Conservation (phyloP, 2,329 filamentous ascomycete species). For the Aspergillus brasiliensis region DNA sequence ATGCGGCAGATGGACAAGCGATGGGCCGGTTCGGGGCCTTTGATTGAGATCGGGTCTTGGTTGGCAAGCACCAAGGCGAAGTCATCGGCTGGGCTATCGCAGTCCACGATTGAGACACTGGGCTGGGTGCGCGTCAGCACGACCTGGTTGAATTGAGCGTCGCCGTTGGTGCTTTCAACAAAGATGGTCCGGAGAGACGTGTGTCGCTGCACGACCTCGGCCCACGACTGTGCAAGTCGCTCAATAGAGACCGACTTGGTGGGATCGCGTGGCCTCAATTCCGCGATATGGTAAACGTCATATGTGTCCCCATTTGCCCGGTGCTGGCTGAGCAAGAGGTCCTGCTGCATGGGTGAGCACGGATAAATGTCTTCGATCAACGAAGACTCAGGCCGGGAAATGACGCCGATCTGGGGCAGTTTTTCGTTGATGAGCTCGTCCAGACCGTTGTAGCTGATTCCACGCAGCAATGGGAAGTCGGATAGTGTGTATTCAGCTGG, state of each 20-base stretch:
- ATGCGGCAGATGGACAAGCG: background rate
- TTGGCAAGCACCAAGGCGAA: background rate
- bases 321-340: slow-evolving; percentile 18
- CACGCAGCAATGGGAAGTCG: background rate
- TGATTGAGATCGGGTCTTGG: background rate
- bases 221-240: slow-evolving; percentile 16
- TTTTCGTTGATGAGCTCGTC: background rate
- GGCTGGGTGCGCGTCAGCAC: slow-evolving; percentile 6
- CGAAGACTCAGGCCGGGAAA: background rate
- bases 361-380: slow-evolving; percentile 14
- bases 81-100: background rate
- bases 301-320: background rate
- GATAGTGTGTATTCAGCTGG: background rate
- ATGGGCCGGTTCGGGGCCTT: background rate
- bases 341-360: slow-evolving; percentile 20
- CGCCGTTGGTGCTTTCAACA: background rate
- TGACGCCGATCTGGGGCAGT: slow-evolving; percentile 5
- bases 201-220: slow-evolving; percentile 13
- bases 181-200: slow-evolving; percentile 19
- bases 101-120: background rate
- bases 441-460: background rate
- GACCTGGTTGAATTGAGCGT: slow-evolving; percentile 7
- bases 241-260: background rate
- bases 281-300: background rate
- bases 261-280: background rate